Conservation (phyloP, 306 rosid species). For the Biancaea sappan region DNA sequence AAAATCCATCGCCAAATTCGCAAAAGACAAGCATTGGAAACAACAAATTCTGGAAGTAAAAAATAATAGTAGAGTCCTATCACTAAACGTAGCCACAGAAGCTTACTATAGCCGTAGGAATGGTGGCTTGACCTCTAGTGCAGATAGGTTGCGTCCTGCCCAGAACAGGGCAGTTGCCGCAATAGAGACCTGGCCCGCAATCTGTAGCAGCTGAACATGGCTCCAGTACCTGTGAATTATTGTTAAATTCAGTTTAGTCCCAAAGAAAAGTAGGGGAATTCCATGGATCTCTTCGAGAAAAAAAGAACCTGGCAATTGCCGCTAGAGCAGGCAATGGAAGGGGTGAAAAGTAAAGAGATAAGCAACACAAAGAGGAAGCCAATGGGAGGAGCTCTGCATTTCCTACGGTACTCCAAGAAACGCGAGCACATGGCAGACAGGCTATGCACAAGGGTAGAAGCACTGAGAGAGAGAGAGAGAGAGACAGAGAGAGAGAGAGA, state of each 20-base stretch:
- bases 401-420: constrained; percentile 38
- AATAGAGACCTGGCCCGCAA: constrained; percentile 85
- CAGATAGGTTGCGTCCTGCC: constrained; percentile 76
- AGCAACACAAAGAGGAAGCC: constrained; percentile 40
- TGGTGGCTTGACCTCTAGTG: constrained; percentile 72
- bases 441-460: constrained; percentile 32
- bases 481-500: neutral
- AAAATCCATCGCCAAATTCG: neutral
- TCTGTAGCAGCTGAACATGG: constrained; percentile 68
- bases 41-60: neutral
- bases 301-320: constrained; percentile 80
- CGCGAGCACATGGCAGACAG: constrained; percentile 58
- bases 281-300: constrained; percentile 39
- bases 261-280: neutral
- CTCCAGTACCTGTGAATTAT: constrained; percentile 60
- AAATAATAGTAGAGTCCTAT: constrained; percentile 24
- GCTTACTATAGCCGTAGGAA: constrained; percentile 68
- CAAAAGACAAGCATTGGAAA: neutral
- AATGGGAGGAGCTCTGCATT: constrained; percentile 41
- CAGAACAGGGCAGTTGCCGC: constrained; percentile 88
- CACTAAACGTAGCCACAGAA: neutral
- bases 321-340: constrained; percentile 65
- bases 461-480: neutral
- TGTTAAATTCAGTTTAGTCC: constrained; percentile 33
- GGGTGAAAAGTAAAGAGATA: constrained; percentile 39